Percentiles rank a stretch among this genome's conserved stretches.
Conservation (phyloP, 2,329 filamentous ascomycete genomes). For the Curvularia sp. region DNA sequence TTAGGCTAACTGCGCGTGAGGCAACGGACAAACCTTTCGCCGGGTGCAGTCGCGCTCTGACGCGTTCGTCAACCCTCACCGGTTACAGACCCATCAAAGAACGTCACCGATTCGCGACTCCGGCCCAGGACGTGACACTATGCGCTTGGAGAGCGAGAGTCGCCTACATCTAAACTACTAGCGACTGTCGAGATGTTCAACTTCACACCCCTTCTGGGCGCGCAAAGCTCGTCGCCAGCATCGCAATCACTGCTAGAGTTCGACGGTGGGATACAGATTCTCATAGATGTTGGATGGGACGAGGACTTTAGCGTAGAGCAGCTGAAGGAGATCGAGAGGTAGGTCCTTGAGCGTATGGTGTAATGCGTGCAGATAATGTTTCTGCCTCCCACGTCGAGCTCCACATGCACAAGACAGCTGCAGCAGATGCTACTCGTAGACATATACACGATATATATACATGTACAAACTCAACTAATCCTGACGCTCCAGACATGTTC, state of each 20-base stretch:
- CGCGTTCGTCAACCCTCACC: constrained; percentile 10
- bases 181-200: constrained; percentile 76
- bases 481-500: constrained; percentile 71
- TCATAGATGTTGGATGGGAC: constrained; percentile 96
- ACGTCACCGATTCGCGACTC: constrained; percentile 5
- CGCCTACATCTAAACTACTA: constrained; percentile 8
- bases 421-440: constrained; percentile 7
- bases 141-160: constrained; percentile 14
- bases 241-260: constrained; percentile 97
- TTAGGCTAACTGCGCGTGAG: not conserved
- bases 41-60: constrained; percentile 19
- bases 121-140: constrained; percentile 8
- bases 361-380: not conserved
- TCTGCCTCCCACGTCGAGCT: not conserved
- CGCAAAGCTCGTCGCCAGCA: constrained; percentile 83
- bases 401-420: constrained; percentile 1
- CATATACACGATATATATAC: constrained; percentile 13
- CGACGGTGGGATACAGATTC: constrained; percentile 93
- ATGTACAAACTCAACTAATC: constrained; percentile 32
- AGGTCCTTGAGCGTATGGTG: constrained; percentile 35
- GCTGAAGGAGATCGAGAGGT: constrained; percentile 90
- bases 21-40: constrained; percentile 5
- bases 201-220: constrained; percentile 90
- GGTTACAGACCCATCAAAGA: constrained; percentile 10
- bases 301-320: constrained; percentile 83